Evolutionary conservation across 768 basidiomycete species (phyloP).

Genomic region (Xerocomellus chrysenteron): DNA sequence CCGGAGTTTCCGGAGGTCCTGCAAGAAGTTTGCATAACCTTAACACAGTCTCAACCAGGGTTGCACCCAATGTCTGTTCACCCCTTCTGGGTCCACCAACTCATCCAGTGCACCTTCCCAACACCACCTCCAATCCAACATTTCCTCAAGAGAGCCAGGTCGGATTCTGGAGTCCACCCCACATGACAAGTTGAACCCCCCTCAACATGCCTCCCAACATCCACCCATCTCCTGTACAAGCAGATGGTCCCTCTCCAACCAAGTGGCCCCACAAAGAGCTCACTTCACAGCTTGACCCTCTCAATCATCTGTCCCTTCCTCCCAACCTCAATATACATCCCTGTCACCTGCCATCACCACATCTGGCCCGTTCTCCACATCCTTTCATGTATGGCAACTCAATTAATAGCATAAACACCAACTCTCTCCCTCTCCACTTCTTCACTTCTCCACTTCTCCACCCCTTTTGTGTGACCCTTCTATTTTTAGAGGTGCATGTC

Average conservation of each 20-base stretch:
- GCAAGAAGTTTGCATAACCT: too few species aligned
- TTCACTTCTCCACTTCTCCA: too few species aligned
- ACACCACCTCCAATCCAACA: conserved; percentile 49
- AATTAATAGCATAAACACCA: conserved; percentile 41
- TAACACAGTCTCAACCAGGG: conserved; percentile 87
- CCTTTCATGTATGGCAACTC: conserved; percentile 44
- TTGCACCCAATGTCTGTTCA: conserved; percentile 82
- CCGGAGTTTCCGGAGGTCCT: too few species aligned
- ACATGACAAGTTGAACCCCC: conserved; percentile 25
- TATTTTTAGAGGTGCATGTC: conserved; percentile 50
- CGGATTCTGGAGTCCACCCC: conserved; percentile 57
- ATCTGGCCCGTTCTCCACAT: conserved; percentile 46
- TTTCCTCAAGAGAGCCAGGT: conserved; percentile 60
- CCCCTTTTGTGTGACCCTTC: conserved; percentile 54
- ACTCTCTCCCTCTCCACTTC: conserved; percentile 53
- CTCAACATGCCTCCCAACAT: conserved; percentile 43
- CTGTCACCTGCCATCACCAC: conserved; percentile 33
- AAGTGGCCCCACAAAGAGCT: conserved; percentile 69
- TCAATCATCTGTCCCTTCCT: conserved; percentile 15
- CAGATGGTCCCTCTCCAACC: conserved; percentile 65
- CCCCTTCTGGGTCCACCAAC: conserved; percentile 59
- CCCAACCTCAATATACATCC: conserved; percentile 32
- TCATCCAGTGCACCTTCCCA: conserved; percentile 50
- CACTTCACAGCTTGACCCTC: conserved; percentile 33
- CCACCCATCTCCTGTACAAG: conserved; percentile 46